phyloP scores from a whole-genome alignment of 192 early-diverging fungal genomes.

The Coemansia aciculifera region DNA sequence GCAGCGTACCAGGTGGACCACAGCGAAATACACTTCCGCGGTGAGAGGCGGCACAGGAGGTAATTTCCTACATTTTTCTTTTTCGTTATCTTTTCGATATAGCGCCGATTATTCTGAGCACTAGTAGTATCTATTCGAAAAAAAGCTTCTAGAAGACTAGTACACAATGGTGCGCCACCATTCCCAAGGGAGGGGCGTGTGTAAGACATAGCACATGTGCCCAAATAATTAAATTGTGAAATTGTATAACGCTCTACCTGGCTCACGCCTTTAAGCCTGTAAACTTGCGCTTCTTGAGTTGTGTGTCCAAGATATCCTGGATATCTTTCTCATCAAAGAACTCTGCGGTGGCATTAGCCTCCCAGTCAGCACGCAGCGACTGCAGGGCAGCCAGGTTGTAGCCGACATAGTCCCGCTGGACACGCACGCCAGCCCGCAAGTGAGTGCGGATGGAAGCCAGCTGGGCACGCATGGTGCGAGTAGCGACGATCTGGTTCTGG shows the following conservation, averaged over 20 bases:
- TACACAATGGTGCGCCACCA: neutral
- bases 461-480: conserved; percentile 72
- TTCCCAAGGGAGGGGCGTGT: neutral
- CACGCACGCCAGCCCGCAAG: conserved; percentile 62
- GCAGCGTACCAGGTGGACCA: conserved; percentile 50
- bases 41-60: conserved; percentile 7
- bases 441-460: conserved; percentile 72
- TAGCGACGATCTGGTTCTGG: conserved; percentile 86
- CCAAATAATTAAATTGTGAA: neutral
- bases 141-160: neutral
- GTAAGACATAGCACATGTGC: neutral
- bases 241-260: neutral
- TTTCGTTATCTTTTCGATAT: neutral
- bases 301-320: conserved; percentile 53
- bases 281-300: conserved; percentile 78
- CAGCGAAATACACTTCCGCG: conserved; percentile 49
- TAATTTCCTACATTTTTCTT: conserved; percentile 4
- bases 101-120: neutral
- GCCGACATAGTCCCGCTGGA: conserved; percentile 82
- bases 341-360: conserved; percentile 67
- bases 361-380: conserved; percentile 75
- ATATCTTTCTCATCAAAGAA: conserved; percentile 71
- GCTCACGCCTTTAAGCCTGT: conserved; percentile 36
- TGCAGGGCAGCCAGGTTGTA: conserved; percentile 85
- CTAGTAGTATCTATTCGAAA: neutral